Conservation (phyloP, 164 flowering plant species). For the Protea cynaroides region DNA sequence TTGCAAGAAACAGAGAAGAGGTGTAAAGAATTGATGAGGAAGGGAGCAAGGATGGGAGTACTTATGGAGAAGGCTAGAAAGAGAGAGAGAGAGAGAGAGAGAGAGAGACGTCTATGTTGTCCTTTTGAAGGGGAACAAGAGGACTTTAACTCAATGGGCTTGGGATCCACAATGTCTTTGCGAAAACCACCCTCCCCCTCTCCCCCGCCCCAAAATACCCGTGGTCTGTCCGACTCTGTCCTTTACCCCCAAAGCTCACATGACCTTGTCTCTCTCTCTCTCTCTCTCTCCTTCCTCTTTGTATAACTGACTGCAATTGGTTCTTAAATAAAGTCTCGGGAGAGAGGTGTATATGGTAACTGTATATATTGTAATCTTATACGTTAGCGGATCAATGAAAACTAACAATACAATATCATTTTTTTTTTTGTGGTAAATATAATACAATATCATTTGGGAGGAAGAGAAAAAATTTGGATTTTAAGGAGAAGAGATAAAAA, state of each 20-base stretch:
- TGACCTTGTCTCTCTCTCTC: slow-evolving; percentile 24
- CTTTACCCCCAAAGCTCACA: slow-evolving; percentile 48
- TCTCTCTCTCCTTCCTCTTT: too few relatives aligned
- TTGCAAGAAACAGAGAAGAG: background rate
- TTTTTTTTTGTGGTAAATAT: too few relatives aligned
- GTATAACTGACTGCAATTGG: background rate
- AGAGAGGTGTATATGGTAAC: too few relatives aligned
- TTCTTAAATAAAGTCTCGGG: background rate
- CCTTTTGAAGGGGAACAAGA: slow-evolving; percentile 36
- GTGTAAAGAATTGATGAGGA: too few relatives aligned
- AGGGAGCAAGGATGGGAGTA: background rate
- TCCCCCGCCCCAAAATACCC: slow-evolving; percentile 46
- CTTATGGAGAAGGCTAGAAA: background rate
- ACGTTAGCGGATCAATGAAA: too few relatives aligned
- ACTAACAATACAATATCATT: too few relatives aligned
- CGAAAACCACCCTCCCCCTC: slow-evolving; percentile 30
- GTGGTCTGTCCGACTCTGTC: slow-evolving; percentile 47
- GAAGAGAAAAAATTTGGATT: too few relatives aligned
- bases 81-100: slow-evolving; percentile 2
- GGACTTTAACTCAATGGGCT: slow-evolving; percentile 29
- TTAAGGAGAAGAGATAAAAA: too few relatives aligned
- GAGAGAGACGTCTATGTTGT: slow-evolving; percentile 27
- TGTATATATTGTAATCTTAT: too few relatives aligned
- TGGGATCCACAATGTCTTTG: slow-evolving; percentile 36
- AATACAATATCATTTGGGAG: too few relatives aligned